phyloP scores from a whole-genome alignment of 352 stramenopile genomes.

The Blastocystis sp. region DNA sequence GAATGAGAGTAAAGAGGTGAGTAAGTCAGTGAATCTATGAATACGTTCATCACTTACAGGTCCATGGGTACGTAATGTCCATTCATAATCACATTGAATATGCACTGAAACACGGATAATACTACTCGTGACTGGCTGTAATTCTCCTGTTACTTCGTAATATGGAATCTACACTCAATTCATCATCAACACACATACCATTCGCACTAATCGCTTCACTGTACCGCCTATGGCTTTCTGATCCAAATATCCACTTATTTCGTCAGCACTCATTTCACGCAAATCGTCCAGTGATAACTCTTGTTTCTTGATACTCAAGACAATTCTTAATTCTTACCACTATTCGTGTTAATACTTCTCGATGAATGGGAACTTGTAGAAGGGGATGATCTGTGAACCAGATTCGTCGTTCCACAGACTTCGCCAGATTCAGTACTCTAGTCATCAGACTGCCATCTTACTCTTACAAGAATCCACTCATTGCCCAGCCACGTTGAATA shows the following conservation, averaged over 20 bases:
- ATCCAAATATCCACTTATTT: slow-evolving; percentile 67
- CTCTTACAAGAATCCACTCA: slow-evolving; percentile 70
- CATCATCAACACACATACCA: neutral
- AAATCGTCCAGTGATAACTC: slow-evolving; percentile 65
- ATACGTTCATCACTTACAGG: slow-evolving; percentile 46
- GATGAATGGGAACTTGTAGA: slow-evolving; percentile 78
- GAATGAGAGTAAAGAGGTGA: too few species aligned
- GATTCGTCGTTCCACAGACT: slow-evolving; percentile 89
- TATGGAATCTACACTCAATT: slow-evolving; percentile 68
- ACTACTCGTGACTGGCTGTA: slow-evolving; percentile 87
- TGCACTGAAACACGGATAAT: slow-evolving; percentile 85
- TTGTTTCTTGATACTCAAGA: slow-evolving; percentile 76
- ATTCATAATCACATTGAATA: slow-evolving; percentile 74
- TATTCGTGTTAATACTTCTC: slow-evolving; percentile 67
- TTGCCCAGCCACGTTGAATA: slow-evolving; percentile 78
- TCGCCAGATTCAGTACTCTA: slow-evolving; percentile 88
- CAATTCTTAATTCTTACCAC: slow-evolving; percentile 75
- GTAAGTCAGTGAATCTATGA: too few species aligned
- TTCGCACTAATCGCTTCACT: slow-evolving; percentile 71
- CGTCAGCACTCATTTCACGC: slow-evolving; percentile 65
- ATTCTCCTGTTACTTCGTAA: slow-evolving; percentile 74
- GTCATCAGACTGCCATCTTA: neutral
- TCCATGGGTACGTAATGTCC: slow-evolving; percentile 75
- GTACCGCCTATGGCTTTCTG: slow-evolving; percentile 67
- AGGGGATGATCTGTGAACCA: slow-evolving; percentile 91